Evolutionary conservation across 2,329 filamentous ascomycete species (phyloP).

Genomic region (Diatrype stigma): DNA sequence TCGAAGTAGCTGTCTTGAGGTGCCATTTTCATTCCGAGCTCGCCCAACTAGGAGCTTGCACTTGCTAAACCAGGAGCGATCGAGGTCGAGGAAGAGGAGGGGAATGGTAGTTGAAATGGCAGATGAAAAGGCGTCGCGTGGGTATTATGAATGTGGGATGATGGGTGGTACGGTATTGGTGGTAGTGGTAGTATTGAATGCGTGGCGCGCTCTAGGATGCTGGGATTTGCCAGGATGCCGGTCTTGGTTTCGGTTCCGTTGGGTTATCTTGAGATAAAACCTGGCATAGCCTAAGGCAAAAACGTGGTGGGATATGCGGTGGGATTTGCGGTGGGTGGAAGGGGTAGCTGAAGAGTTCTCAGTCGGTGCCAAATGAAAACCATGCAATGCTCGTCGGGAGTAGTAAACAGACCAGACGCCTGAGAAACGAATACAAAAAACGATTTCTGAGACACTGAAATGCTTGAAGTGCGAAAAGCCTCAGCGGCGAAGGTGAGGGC

Average conservation of each 20-base stretch:
- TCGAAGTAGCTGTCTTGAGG: constrained; percentile 69
- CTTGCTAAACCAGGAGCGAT: not conserved
- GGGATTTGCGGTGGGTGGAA: too few relatives aligned
- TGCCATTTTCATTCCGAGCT: constrained; percentile 46
- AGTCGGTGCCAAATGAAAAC: not conserved
- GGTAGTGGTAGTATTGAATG: too few relatives aligned
- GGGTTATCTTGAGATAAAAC: not conserved
- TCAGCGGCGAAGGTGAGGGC: not conserved
- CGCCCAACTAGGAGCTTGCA: constrained; percentile 5
- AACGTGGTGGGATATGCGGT: too few relatives aligned
- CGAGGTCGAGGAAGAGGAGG: not conserved
- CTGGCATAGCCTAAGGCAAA: not conserved
- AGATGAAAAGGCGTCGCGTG: not conserved
- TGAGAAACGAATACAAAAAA: not conserved
- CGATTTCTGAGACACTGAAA: not conserved
- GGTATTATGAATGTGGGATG: not conserved
- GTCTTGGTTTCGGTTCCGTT: not conserved
- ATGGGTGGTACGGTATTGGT: not conserved
- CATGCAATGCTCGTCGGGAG: not conserved
- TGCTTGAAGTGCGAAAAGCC: too few relatives aligned
- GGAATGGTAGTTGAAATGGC: not conserved
- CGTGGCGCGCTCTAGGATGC: not conserved
- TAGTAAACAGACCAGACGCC: not conserved
- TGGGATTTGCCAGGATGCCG: too few relatives aligned
- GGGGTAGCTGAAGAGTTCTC: too few relatives aligned